Conservation (phyloP, 257 asterid genomes). For the Capsicum rhomboideum region DNA sequence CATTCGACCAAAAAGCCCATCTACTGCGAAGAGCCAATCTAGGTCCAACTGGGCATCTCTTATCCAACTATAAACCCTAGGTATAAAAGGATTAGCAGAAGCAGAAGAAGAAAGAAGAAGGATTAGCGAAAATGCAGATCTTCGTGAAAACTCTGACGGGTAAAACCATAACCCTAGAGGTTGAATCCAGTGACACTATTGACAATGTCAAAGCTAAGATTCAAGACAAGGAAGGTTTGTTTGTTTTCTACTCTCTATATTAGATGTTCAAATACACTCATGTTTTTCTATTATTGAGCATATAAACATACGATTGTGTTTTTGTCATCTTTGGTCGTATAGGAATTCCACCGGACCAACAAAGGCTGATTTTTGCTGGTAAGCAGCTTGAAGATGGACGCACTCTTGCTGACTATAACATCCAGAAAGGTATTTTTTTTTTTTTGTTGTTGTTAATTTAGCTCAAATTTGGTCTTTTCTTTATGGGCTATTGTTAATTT, state of each 20-base stretch:
- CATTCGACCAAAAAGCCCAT: neutral
- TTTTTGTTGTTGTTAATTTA: neutral
- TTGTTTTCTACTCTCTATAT: neutral
- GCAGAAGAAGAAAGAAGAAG: neutral
- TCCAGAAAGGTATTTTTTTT: conserved; percentile 19
- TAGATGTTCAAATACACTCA: neutral
- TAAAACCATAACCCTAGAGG: conserved; percentile 29
- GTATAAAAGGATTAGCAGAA: neutral
- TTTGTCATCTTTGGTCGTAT: neutral
- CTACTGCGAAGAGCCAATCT: neutral
- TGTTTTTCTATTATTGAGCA: neutral
- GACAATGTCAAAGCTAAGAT: conserved; percentile 31
- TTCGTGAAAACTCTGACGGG: conserved; percentile 33
- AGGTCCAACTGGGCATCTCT: neutral
- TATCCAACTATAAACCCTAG: neutral
- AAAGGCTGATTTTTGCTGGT: conserved; percentile 32
- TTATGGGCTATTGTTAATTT: neutral
- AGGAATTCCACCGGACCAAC: conserved; percentile 39
- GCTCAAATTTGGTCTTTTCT: neutral
- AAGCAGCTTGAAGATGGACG: conserved; percentile 38
- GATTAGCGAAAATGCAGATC: conserved; percentile 27
- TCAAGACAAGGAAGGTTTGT: conserved; percentile 24
- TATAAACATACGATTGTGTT: neutral
- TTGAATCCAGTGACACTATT: conserved; percentile 26
- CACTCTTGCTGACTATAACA: conserved; percentile 32